Evolutionary conservation across 257 asterid species (phyloP).

Genomic region (Penstemon newberryi): DNA sequence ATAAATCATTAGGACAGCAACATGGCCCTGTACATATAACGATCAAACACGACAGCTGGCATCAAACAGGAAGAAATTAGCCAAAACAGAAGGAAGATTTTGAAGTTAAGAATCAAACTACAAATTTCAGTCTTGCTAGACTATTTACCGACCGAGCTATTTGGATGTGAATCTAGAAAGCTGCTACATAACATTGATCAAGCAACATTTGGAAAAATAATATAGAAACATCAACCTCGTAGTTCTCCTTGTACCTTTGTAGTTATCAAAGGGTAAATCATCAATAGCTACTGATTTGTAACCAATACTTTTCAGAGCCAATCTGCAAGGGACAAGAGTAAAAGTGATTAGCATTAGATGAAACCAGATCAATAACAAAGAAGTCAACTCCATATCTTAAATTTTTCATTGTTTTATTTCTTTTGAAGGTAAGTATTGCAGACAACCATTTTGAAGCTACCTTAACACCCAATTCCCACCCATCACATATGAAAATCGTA

Average conservation of each 20-base stretch:
- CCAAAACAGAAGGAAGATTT: not conserved
- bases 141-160: not conserved
- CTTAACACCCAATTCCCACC: not conserved
- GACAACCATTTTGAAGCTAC: not conserved
- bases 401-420: not conserved
- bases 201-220: not conserved
- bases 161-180: not conserved
- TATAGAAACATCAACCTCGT: constrained; percentile 1
- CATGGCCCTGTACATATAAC: not conserved
- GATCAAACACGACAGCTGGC: not conserved
- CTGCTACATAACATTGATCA: not conserved
- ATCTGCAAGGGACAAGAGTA: constrained; percentile 43
- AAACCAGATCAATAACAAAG: not conserved
- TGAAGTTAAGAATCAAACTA: not conserved
- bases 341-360: not conserved
- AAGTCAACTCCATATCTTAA: not conserved
- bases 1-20: not conserved
- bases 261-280: constrained; percentile 72
- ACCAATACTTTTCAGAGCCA: constrained; percentile 86
- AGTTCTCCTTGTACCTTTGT: constrained; percentile 42
- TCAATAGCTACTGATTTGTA: constrained; percentile 76
- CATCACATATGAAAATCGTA: not conserved
- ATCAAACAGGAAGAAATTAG: not conserved
- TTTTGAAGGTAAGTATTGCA: not conserved
- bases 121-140: not conserved